Percentiles rank a stretch among this genome's conserved stretches.
phyloP scores from a whole-genome alignment of 2,329 filamentous ascomycete genomes.

The Thielaviopsis populi region DNA sequence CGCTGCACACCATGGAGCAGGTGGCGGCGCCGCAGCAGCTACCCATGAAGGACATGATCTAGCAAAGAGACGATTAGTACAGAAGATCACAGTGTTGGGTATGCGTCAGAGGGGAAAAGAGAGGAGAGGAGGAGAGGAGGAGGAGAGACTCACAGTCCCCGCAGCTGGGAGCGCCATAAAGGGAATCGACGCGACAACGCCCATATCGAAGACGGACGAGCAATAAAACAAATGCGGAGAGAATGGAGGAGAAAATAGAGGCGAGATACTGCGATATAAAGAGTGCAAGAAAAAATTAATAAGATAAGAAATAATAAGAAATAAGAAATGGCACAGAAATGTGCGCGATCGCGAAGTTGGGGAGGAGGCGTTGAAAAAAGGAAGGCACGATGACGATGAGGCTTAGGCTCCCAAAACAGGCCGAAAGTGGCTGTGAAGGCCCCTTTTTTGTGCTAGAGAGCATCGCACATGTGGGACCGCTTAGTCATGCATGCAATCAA shows the following conservation, averaged over 20 bases:
- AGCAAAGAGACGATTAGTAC: constrained; percentile 15
- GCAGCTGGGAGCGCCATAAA: constrained; percentile 76
- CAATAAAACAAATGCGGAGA: not conserved
- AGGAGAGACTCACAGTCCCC: constrained; percentile 55
- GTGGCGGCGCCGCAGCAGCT: constrained; percentile 96
- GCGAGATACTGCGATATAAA: not conserved
- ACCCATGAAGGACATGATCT: constrained; percentile 64
- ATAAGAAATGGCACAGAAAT: not conserved
- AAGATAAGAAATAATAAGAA: too few relatives aligned
- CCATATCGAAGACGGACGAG: constrained; percentile 44
- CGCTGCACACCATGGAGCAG: constrained; percentile 87
- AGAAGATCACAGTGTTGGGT: not conserved
- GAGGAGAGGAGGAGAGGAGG: too few relatives aligned
- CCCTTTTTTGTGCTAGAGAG: not conserved
- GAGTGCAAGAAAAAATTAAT: not conserved
- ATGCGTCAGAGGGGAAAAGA: not conserved
- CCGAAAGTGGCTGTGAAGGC: not conserved
- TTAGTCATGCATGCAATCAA: not conserved
- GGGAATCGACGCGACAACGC: constrained; percentile 77
- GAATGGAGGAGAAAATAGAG: not conserved
- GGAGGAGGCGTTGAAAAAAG: not conserved
- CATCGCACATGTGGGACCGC: not conserved
- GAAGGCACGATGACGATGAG: constrained; percentile 6
- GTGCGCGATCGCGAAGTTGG: not conserved
- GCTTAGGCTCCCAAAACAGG: not conserved